Conservation (phyloP, 192 early-diverging fungal species). For the Jimgerdemannia flammicorona region DNA sequence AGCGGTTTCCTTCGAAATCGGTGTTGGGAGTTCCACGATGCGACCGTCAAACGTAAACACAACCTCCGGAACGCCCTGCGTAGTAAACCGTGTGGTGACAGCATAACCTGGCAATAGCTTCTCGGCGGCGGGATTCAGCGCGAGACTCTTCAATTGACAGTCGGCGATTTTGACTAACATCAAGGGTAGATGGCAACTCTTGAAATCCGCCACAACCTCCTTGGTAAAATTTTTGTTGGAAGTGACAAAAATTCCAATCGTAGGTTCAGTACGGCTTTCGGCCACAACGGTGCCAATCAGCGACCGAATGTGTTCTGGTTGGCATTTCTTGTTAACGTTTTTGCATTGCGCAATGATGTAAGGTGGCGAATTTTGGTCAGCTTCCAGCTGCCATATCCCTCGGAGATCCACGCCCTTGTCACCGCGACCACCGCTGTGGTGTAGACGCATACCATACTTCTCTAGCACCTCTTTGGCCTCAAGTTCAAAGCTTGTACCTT, state of each 20-base stretch:
- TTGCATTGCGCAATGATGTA: slow-evolving; percentile 1
- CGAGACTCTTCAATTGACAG: background rate
- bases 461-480: background rate
- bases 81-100: background rate
- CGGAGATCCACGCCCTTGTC: slow-evolving; percentile 1
- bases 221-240: background rate
- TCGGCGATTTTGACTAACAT: background rate
- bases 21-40: background rate
- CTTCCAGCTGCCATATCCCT: background rate
- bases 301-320: background rate
- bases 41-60: background rate
- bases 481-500: background rate
- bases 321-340: background rate
- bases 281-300: background rate
- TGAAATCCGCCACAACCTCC: background rate
- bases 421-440: background rate
- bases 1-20: background rate
- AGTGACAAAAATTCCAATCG: background rate
- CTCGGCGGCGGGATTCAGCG: background rate
- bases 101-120: background rate
- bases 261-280: background rate
- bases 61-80: background rate
- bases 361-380: background rate
- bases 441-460: background rate
- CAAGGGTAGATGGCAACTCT: background rate